These are phyloP conservation scores for Ogataea wickerhamii DNA, from an alignment of 805 yeast genomes.

Conservation along the genomic window DNA sequence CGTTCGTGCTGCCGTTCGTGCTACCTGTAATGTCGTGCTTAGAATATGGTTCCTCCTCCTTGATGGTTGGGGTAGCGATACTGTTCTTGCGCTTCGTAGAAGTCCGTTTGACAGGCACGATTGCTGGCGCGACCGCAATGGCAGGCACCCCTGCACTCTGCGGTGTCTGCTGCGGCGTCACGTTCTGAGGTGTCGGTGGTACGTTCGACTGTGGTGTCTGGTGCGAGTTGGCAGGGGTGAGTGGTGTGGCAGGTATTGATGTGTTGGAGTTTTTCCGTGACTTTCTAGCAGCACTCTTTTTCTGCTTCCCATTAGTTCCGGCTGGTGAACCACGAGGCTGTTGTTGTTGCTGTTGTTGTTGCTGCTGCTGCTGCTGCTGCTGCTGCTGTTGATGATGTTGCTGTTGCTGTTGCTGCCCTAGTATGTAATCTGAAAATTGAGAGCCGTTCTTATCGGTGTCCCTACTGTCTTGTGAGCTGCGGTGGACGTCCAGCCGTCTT, in stretches of 20 bases:
- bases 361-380: conserved; percentile 11
- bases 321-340: conserved; percentile 17
- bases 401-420: conserved; percentile 20
- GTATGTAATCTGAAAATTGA: conserved; percentile 23
- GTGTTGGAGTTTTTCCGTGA: conserved; percentile 24
- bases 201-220: conserved; percentile 25
- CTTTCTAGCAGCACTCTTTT: conserved; percentile 22
- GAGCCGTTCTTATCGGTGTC: conserved; percentile 11
- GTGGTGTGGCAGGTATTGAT: conserved; percentile 34
- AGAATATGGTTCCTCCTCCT: conserved; percentile 25
- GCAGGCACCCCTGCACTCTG: conserved; percentile 7
- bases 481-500: conserved; percentile 55
- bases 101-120: conserved; percentile 3
- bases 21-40: background rate
- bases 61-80: conserved; percentile 27
- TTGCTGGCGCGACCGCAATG: conserved; percentile 6
- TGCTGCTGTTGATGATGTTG: conserved; percentile 23
- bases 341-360: conserved; percentile 15
- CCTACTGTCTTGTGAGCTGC: conserved; percentile 33
- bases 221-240: conserved; percentile 30
- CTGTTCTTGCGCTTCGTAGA: conserved; percentile 21
- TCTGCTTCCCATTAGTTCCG: conserved; percentile 15
- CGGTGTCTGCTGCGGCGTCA: conserved; percentile 21
- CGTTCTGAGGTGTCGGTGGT: conserved; percentile 22
- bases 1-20: background rate